Conservation (phyloP, 2,329 filamentous ascomycete species). For the Dactylellina sp. region DNA sequence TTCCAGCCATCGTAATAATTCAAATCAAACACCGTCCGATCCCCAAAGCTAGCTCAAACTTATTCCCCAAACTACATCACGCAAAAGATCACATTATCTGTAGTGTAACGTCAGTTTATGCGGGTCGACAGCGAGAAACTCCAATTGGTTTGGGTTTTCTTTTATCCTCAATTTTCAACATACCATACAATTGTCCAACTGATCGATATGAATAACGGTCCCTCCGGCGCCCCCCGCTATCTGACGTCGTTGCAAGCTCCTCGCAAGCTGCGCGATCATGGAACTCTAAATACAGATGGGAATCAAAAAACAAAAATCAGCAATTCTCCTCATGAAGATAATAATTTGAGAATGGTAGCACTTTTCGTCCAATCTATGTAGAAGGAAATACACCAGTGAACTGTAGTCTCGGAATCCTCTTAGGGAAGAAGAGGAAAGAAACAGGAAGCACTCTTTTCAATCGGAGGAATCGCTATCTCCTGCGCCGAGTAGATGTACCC, state of each 20-base stretch:
- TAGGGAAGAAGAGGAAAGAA: neutral
- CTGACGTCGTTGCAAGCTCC: slow-evolving; percentile 64
- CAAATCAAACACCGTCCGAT: slow-evolving; percentile 15
- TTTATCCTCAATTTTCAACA: slow-evolving; percentile 35
- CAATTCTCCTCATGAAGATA: slow-evolving; percentile 28
- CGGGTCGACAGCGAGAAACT: slow-evolving; percentile 23
- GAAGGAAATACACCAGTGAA: slow-evolving; percentile 3
- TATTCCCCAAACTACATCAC: slow-evolving; percentile 11
- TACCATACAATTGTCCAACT: slow-evolving; percentile 56
- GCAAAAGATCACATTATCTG: slow-evolving; percentile 54
- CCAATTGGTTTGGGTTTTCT: slow-evolving; percentile 9
- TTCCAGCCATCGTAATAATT: slow-evolving; percentile 6
- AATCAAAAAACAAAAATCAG: slow-evolving; percentile 50
- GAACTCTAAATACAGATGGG: slow-evolving; percentile 63
- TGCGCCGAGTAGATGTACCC: slow-evolving; percentile 48
- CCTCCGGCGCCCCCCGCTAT: slow-evolving; percentile 58
- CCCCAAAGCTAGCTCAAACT: slow-evolving; percentile 2
- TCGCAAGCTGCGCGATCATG: slow-evolving; percentile 66
- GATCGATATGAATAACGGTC: slow-evolving; percentile 48
- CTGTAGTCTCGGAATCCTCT: too few relatives aligned
- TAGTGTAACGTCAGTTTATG: slow-evolving; percentile 53
- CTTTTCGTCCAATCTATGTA: neutral
- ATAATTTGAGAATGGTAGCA: slow-evolving; percentile 10
- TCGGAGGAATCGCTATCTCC: slow-evolving; percentile 48
- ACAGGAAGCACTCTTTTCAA: slow-evolving; percentile 7